These are phyloP conservation scores for Tuctoria greenei DNA, from an alignment of 176 grass and related monocot species.

Conservation along the genomic window DNA sequence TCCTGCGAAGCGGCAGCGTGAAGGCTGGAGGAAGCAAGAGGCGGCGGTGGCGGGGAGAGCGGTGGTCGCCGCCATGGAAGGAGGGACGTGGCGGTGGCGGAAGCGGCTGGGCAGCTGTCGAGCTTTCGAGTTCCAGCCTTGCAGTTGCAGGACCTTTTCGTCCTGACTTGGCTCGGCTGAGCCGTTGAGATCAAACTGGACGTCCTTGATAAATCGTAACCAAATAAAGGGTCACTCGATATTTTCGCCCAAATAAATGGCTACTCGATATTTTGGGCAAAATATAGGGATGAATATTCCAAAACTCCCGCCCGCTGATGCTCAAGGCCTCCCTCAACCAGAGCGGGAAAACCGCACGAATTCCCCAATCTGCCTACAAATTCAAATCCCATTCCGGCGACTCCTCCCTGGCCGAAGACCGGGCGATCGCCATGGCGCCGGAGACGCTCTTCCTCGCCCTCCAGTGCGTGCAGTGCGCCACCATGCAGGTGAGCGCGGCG, in stretches of 20 bases:
- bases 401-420: slow-evolving; percentile 9
- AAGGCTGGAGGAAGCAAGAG: slow-evolving; percentile 12
- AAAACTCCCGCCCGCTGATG: neutral
- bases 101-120: slow-evolving; percentile 20
- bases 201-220: neutral
- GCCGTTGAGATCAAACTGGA: no score
- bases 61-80: slow-evolving; percentile 47
- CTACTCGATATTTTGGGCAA: neutral
- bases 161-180: no score
- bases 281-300: neutral
- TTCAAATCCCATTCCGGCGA: slow-evolving; percentile 17
- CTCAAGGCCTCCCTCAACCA: no score
- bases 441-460: slow-evolving; percentile 69
- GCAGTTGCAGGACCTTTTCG: no score
- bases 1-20: neutral
- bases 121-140: neutral
- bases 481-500: slow-evolving; percentile 58
- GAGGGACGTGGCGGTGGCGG: slow-evolving; percentile 9
- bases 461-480: slow-evolving; percentile 77
- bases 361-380: slow-evolving; percentile 7
- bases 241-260: neutral
- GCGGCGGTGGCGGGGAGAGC: slow-evolving; percentile 25
- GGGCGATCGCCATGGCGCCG: slow-evolving; percentile 41
- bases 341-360: neutral
- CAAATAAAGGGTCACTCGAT: neutral